These are phyloP conservation scores for Saturnispora saitoi DNA, from an alignment of 805 yeast species.

Conservation along the genomic window DNA sequence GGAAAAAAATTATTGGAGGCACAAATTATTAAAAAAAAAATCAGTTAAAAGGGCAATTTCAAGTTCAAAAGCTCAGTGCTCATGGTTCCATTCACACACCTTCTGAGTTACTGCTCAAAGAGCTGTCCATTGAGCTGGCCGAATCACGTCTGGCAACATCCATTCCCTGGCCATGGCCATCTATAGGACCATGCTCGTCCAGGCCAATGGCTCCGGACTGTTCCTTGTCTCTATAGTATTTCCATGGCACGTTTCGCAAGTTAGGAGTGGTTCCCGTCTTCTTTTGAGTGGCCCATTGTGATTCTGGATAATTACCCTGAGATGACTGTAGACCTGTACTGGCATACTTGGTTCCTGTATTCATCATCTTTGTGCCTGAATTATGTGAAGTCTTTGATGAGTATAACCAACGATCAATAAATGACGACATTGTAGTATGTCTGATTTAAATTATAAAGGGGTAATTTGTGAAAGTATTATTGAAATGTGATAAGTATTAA, in stretches of 20 bases:
- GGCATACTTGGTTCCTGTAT: slow-evolving; percentile 22
- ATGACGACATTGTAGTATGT: slow-evolving; percentile 26
- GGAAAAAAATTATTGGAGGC: no score
- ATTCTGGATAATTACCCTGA: slow-evolving; percentile 19
- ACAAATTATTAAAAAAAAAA: background rate
- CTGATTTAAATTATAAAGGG: background rate
- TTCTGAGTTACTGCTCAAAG: background rate
- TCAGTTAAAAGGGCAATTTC: background rate
- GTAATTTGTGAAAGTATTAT: background rate
- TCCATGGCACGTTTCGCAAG: slow-evolving; percentile 24
- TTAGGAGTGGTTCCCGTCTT: slow-evolving; percentile 21
- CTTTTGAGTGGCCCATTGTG: slow-evolving; percentile 5
- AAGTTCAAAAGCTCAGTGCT: background rate
- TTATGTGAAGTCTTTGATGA: slow-evolving; percentile 15
- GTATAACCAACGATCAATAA: slow-evolving; percentile 30
- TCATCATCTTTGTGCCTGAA: slow-evolving; percentile 15
- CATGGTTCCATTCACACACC: background rate
- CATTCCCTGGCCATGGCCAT: background rate
- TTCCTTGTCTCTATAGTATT: slow-evolving; percentile 17
- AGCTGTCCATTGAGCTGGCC: background rate
- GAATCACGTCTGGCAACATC: background rate
- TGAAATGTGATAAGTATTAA: background rate
- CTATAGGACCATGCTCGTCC: background rate
- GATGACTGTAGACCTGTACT: slow-evolving; percentile 15
- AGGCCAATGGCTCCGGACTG: background rate